phyloP scores from a whole-genome alignment of 192 early-diverging fungal genomes.

The Linderina pennispora region DNA sequence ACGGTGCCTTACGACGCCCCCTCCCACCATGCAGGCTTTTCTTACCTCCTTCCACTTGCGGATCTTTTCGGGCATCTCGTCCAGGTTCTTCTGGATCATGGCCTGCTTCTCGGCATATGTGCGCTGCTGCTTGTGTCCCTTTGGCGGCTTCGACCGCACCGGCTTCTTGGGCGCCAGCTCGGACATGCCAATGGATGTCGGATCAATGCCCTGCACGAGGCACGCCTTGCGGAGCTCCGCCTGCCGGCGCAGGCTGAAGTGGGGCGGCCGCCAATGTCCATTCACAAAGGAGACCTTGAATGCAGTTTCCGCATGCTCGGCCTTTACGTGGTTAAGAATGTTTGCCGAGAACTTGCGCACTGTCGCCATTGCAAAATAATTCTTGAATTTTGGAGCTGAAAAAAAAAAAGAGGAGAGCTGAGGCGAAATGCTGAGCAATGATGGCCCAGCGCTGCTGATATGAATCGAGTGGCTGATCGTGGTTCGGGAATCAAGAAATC shows the following conservation, averaged over 20 bases:
- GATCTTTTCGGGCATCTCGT: conserved; percentile 47
- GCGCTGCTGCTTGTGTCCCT: conserved; percentile 48
- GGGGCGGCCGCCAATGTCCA: conserved; percentile 47
- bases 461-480: too few species aligned
- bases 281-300: conserved; percentile 41
- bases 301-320: conserved; percentile 13
- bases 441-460: too few species aligned
- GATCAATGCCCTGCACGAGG: conserved; percentile 43
- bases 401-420: neutral
- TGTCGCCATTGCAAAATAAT: conserved; percentile 23
- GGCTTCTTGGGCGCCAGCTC: conserved; percentile 23
- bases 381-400: neutral
- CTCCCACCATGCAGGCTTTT: too few species aligned
- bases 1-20: too few species aligned
- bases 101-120: conserved; percentile 32
- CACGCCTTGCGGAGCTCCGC: conserved; percentile 61
- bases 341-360: conserved; percentile 25
- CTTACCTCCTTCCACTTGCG: conserved; percentile 44
- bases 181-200: conserved; percentile 49
- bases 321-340: conserved; percentile 21
- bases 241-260: conserved; percentile 49
- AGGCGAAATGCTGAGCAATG: neutral
- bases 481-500: too few species aligned
- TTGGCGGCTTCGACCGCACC: conserved; percentile 41
- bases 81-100: conserved; percentile 35